These are phyloP conservation scores for Suhomyces atakaporum DNA, from an alignment of 1,139 yeast species.

Conservation along the genomic window DNA sequence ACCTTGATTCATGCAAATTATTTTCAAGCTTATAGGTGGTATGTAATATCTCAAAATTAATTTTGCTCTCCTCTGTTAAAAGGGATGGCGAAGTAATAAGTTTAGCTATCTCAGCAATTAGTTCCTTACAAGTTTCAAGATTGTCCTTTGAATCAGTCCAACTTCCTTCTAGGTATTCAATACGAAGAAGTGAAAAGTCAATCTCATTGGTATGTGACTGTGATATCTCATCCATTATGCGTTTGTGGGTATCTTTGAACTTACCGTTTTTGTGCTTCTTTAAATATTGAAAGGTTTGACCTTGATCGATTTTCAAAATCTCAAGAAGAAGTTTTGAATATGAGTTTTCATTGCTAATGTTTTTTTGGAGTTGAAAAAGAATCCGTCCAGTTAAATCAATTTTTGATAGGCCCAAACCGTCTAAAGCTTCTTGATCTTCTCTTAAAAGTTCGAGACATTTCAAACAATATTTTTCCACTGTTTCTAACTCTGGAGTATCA, in stretches of 20 bases:
- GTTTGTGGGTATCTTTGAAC: conserved; percentile 31
- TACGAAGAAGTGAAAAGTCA: conserved; percentile 31
- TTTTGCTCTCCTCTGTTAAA: conserved; percentile 20
- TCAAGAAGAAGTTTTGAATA: conserved; percentile 34
- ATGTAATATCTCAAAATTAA: conserved; percentile 29
- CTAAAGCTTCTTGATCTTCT: conserved; percentile 1
- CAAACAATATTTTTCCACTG: conserved; percentile 12
- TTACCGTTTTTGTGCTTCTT: conserved; percentile 27
- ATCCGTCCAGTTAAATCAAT: conserved; percentile 15
- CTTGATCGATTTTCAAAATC: conserved; percentile 31
- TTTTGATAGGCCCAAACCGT: background rate
- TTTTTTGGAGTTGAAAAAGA: conserved; percentile 17
- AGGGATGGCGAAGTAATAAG: conserved; percentile 13
- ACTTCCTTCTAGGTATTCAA: conserved; percentile 40
- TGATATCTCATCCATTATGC: conserved; percentile 35
- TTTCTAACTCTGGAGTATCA: background rate
- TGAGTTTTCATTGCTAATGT: conserved; percentile 23
- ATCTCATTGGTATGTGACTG: conserved; percentile 21
- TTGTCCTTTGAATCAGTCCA: conserved; percentile 21
- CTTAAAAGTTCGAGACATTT: conserved; percentile 11
- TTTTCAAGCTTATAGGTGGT: conserved; percentile 35
- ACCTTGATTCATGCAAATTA: conserved; percentile 27
- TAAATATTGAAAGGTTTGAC: conserved; percentile 33
- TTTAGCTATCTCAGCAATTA: conserved; percentile 17
- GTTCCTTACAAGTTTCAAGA: conserved; percentile 14